These are phyloP conservation scores for Helminthosporium solani DNA, from an alignment of 2,329 filamentous ascomycete species.

Conservation along the genomic window DNA sequence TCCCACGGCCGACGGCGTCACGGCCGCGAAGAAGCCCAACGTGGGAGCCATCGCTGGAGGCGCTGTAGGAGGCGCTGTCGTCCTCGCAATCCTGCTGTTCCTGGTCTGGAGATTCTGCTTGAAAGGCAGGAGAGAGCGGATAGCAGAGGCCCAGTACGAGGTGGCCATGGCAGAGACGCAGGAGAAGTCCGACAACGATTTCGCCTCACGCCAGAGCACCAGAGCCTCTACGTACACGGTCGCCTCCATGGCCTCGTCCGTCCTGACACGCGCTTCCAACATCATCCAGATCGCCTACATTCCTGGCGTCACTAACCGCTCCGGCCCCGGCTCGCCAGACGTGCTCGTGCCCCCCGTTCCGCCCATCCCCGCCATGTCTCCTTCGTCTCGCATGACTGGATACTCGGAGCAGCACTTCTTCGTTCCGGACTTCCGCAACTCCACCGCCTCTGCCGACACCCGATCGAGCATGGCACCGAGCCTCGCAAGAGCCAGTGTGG, in stretches of 20 bases:
- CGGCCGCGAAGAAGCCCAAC: slow-evolving; percentile 54
- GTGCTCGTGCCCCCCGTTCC: slow-evolving; percentile 89
- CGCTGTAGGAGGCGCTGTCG: slow-evolving; percentile 79
- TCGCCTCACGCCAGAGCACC: slow-evolving; percentile 57
- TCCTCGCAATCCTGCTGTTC: slow-evolving; percentile 73
- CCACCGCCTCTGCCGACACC: slow-evolving; percentile 73
- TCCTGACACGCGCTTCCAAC: slow-evolving; percentile 93
- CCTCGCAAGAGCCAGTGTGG: slow-evolving; percentile 62
- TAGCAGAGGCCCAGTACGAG: slow-evolving; percentile 57
- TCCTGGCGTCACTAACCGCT: slow-evolving; percentile 91
- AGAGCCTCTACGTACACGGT: slow-evolving; percentile 82
- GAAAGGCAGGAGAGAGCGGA: slow-evolving; percentile 71
- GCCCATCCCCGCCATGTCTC: slow-evolving; percentile 68
- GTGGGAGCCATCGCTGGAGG: slow-evolving; percentile 87
- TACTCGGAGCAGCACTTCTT: slow-evolving; percentile 83
- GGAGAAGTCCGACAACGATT: slow-evolving; percentile 60
- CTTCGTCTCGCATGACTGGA: slow-evolving; percentile 59
- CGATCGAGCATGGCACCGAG: slow-evolving; percentile 54
- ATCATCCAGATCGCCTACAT: slow-evolving; percentile 99
- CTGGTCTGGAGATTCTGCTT: slow-evolving; percentile 86
- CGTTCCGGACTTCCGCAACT: slow-evolving; percentile 87
- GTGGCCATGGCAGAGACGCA: slow-evolving; percentile 53
- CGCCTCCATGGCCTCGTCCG: slow-evolving; percentile 89
- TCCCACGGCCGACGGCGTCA: slow-evolving; percentile 31
- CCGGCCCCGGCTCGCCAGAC: slow-evolving; percentile 77